Percentiles rank a stretch among this genome's conserved stretches.
phyloP scores from a whole-genome alignment of 1,284 basidiomycete genomes.

The Agroathelia rolfsii region DNA sequence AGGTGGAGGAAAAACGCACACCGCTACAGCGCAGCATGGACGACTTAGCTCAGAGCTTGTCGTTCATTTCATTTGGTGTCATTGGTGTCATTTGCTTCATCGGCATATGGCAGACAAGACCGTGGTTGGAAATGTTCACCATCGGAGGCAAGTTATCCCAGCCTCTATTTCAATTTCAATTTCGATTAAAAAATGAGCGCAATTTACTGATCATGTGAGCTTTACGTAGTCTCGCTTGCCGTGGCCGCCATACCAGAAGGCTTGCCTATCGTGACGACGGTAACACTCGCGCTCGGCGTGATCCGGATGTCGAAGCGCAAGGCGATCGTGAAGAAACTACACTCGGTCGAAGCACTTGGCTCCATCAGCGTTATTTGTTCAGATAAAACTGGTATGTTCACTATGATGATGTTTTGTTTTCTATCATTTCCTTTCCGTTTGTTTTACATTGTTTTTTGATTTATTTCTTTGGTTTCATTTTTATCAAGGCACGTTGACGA shows the following conservation, averaged over 20 bases:
- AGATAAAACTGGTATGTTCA: constrained; percentile 80
- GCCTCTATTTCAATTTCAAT: constrained; percentile 4
- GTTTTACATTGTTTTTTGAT: background rate
- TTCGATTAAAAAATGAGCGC: constrained; percentile 1
- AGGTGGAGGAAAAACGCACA: constrained; percentile 90
- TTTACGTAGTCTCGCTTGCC: constrained; percentile 76
- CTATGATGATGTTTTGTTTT: background rate
- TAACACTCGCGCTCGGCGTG: constrained; percentile 92
- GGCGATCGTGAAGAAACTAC: constrained; percentile 94
- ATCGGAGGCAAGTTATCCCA: constrained; percentile 68
- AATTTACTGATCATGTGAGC: constrained; percentile 11
- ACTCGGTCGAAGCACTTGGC: constrained; percentile 90
- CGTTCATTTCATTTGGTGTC: constrained; percentile 81
- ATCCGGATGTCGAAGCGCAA: constrained; percentile 90
- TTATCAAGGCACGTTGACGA: constrained; percentile 78
- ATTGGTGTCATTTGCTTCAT: constrained; percentile 92
- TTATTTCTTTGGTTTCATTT: constrained; percentile 6
- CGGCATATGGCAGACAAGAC: constrained; percentile 78
- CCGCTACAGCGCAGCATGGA: constrained; percentile 95
- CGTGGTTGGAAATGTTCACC: constrained; percentile 98
- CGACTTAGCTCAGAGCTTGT: constrained; percentile 89
- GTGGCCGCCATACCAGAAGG: constrained; percentile 98
- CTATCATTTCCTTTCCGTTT: background rate
- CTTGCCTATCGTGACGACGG: constrained; percentile 93
- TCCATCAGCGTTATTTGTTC: constrained; percentile 94